phyloP scores from a whole-genome alignment of 1,139 yeast species.

The Meyerozyma smithsonii region DNA sequence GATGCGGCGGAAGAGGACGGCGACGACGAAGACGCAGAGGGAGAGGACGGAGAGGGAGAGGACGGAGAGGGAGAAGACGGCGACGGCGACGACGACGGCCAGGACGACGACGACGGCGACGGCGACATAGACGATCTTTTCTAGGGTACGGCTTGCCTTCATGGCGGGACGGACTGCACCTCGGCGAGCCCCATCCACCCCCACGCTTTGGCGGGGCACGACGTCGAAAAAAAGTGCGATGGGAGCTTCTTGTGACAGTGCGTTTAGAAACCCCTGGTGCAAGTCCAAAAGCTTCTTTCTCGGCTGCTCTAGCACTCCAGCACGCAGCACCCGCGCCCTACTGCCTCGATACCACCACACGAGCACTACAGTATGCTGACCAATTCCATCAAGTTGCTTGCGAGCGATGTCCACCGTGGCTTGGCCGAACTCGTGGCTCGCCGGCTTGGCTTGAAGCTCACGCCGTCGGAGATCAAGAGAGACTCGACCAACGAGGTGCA shows the following conservation, averaged over 20 bases:
- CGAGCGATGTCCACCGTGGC: conserved; percentile 91
- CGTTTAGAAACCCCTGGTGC: background rate
- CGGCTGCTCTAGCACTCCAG: background rate
- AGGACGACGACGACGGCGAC: conserved; percentile 3
- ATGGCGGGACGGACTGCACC: background rate
- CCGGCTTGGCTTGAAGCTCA: conserved; percentile 55
- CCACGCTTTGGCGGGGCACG: conserved; percentile 1
- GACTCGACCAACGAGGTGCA: conserved; percentile 70
- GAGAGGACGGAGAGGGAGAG: conserved; percentile 3
- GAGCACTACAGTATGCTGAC: conserved; percentile 54
- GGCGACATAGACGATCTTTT: conserved; percentile 2
- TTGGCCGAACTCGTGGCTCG: conserved; percentile 72
- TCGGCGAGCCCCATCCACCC: too few species aligned
- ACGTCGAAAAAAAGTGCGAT: background rate
- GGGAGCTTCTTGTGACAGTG: background rate
- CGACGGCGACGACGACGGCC: background rate
- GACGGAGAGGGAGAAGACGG: conserved; percentile 2
- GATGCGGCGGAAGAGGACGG: background rate
- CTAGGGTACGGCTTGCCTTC: background rate
- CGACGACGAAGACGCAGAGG: conserved; percentile 1
- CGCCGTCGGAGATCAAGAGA: conserved; percentile 58
- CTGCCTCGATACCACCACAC: background rate
- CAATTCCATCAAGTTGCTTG: conserved; percentile 80
- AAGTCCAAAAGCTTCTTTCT: background rate
- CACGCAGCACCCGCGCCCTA: background rate